Base-by-base conservation (phyloP, 345 rosid species). In the Combretum micranthum region DNA sequence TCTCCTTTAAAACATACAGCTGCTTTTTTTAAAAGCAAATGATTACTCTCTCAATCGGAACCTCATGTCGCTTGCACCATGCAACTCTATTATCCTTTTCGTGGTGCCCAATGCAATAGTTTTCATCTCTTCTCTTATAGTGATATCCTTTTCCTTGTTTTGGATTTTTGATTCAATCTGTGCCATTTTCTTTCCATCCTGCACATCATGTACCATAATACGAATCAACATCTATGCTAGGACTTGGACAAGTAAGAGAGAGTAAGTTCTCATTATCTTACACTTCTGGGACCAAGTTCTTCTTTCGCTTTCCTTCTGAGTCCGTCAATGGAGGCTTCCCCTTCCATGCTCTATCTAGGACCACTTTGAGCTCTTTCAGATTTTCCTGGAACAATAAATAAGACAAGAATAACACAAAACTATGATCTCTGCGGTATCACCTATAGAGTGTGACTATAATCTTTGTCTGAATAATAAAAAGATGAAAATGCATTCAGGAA, bases 41-140 rank as follows among this genome's bases (percentile, higher is more conserved):
- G 52, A 55, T 77, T 66, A 93, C 99, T 97, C 90, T 93, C 69
- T 93, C 99, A 15, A 93, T 93, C 45, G 99, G 96, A 66, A 93
- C 99, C 54, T 93, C 99, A 44, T 83, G 90, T 16, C 99, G 82
- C 73, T 93, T 93, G 83, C 99, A 93, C 99, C 99, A 93, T 2
- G 99, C 96, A 7, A 93, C 99, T 0, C 95, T 89, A 54, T n/a
- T n/a, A 93, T 93, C 79, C 99, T 80, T 50, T 89, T 94, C 53
- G 99, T 89, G 1, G 97, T 93, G 65, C 99, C 97, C 49, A 93
- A 69, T 20, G 99, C 95, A 58, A 94, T 96, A 0, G 95, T 87
- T 80, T 94, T 94, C 50, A 94, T 69, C 63, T 93, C 97, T 60
- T 93, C 99, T 59, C 84, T 93, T 39, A 87, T 79, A 57, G 63